Conservation (phyloP, 2,329 filamentous ascomycete genomes). For the Leptographium galeiforme region DNA sequence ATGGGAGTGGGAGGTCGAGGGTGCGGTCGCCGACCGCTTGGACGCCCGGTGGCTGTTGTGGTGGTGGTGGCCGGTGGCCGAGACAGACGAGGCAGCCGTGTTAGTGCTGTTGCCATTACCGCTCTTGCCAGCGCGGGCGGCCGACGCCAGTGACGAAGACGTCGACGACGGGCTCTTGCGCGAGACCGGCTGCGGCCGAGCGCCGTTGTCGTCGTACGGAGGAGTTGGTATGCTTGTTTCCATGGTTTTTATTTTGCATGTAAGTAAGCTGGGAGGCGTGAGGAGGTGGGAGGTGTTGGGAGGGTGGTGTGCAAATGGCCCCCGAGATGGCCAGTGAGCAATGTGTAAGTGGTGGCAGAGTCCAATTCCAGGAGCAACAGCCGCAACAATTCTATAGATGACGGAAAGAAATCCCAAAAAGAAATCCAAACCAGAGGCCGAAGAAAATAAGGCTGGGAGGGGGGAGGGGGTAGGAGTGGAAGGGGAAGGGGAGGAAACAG, state of each 20-base stretch:
- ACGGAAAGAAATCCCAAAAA: background rate
- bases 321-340: background rate
- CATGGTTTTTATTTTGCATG: conserved; percentile 21
- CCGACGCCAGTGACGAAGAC: conserved; percentile 5
- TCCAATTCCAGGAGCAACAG: background rate
- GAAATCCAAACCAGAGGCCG: background rate
- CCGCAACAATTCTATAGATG: background rate
- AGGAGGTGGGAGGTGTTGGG: background rate
- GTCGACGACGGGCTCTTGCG: conserved; percentile 30
- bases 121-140: conserved; percentile 10
- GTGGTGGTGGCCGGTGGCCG: conserved; percentile 6
- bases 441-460: background rate
- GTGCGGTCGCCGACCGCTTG: conserved; percentile 27
- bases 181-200: conserved; percentile 8
- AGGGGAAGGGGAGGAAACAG: background rate
- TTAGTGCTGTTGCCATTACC: conserved; percentile 11
- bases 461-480: background rate
- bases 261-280: background rate
- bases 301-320: background rate
- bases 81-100: background rate
- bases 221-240: conserved; percentile 38
- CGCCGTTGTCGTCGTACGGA: conserved; percentile 30
- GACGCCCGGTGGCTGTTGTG: conserved; percentile 28
- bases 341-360: background rate
- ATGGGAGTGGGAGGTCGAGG: conserved; percentile 19